Evolutionary conservation across 495 filamentous ascomycete genomes (phyloP), one percentile per base, ranked within the genome.

Genomic region (Penicillium goetzii): DNA sequence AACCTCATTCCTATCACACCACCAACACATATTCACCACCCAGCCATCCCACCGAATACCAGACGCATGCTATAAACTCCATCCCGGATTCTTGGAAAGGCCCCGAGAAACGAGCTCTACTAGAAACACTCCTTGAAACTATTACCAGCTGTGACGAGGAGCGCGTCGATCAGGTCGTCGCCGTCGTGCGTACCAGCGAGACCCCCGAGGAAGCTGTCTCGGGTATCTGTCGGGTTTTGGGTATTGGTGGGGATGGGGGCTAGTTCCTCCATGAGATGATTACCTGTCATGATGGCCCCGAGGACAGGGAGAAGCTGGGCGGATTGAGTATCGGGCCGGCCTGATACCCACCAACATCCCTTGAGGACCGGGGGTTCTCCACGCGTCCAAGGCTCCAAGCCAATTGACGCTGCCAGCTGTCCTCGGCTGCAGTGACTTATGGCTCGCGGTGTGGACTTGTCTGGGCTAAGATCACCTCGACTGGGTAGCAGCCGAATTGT

Each of bases 141-240:
- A 74, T 77, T n/a, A 58, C 66, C 55, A 69, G 66, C 59, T 77
- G 74, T 26, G 71, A 75, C 41, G 74, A 77, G 26, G 34, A 62
- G 19, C 61, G 59, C 41, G 63, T 77, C 3, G 69, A 64, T 3
- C 72, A 72, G 14, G 72, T 77, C 19, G 63, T 77, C 15, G 58
- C 65, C 5, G 74, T 77, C 34, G 68, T 77, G 19, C 72, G 74
- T 12, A 58, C 45, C 15, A 77, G 74, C 51, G 51, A 61, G 21
- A 68, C 74, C 14, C 74, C 74, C n/a, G 74, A 77, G 47, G 74
- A 72, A 9, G 74, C 74, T 19, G 70, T 77, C 17, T 62, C 69
- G 53, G 72, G 71, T 5, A 72, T 77, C 2, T 76, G 71, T 49
- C 65, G 61, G 26, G 64, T 74, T 30, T 49, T 75, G n/a, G 69